Base-by-base conservation (phyloP, 208 protist genomes). In the Acanthamoeba sp. region DNA sequence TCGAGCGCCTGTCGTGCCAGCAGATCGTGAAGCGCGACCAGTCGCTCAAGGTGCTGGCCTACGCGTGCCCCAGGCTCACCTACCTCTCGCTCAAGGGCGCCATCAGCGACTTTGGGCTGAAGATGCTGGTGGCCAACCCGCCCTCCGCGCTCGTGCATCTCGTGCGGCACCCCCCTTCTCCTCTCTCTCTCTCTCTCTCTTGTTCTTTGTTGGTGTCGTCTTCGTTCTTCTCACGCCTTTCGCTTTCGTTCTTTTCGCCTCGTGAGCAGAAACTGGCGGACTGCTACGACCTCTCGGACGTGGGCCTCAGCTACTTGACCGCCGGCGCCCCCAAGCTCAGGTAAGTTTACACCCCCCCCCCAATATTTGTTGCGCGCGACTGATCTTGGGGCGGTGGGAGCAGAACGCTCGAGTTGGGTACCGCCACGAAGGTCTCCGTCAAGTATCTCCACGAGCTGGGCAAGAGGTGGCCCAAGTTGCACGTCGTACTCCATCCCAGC, bases 81-180 rank as follows among this genome's bases (percentile, higher is more conserved):
- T 45, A 2, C 27, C 55, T 91, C 27, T 29, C 18, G 18, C 32
- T 91, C 18, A 12, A 32, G 2, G 27, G 27, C 55, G 10, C 12
- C 24, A 71, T 91, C 85, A 91, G 42, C n/a, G 85, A 91, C 85
- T 91, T 91, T 42, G 85, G 52, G n/a, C 29, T 91, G 27, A 91
- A 71, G 85, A 27, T 91, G 24, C 85, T 91, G 7, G 27, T 16
- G 24, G 24, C 55, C 55, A 40, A 91, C 38, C 45, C 27, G 27
- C 85, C 29, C 27, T 73, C 36, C 85, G 40, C 24, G 2, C 85
- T 91, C 52, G 20, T 3, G 12, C 32, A 89, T 29, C 48, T 89
- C 18, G 80, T 89, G 38, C 34, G 64, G 16, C 64, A 5, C 10
- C 14, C 7, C 16, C 36, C 69, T 42, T 78, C 29, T 20, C n/a